Percentiles rank a stretch among this genome's conserved stretches.
phyloP scores from a whole-genome alignment of 495 filamentous ascomycete species.

The Oleoguttula mirabilis region DNA sequence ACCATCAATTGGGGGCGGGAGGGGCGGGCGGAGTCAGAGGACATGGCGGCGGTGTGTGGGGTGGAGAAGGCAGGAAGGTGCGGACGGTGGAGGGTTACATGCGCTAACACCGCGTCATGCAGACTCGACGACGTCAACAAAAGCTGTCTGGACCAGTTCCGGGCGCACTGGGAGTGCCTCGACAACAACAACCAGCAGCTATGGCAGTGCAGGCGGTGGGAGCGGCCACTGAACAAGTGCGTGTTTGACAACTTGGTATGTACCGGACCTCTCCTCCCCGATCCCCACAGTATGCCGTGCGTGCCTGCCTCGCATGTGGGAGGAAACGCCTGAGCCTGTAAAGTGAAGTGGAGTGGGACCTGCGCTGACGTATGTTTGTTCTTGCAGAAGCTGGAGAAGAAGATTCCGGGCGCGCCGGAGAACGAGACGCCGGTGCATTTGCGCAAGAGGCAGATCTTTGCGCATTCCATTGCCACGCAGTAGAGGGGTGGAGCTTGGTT shows the following conservation, averaged over 20 bases:
- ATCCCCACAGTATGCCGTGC: too few relatives aligned
- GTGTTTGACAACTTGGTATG: slow-evolving; percentile 90
- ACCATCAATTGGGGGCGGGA: slow-evolving; percentile 36
- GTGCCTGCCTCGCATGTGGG: too few relatives aligned
- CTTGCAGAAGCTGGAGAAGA: slow-evolving; percentile 72
- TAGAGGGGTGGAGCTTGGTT: too few relatives aligned
- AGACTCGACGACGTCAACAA: slow-evolving; percentile 97
- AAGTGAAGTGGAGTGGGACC: background rate
- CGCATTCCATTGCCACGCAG: slow-evolving; percentile 31
- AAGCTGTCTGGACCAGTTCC: slow-evolving; percentile 81
- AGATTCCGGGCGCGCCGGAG: slow-evolving; percentile 71
- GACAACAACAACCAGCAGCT: slow-evolving; percentile 96
- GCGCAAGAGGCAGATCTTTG: slow-evolving; percentile 63
- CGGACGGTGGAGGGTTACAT: too few relatives aligned
- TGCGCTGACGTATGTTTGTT: background rate
- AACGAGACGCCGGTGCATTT: slow-evolving; percentile 72
- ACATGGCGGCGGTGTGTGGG: background rate
- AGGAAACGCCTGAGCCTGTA: too few relatives aligned
- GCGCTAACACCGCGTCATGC: too few relatives aligned
- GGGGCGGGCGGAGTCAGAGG: background rate
- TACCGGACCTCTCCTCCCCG: too few relatives aligned
- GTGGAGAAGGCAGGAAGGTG: too few relatives aligned
- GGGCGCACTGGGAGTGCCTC: slow-evolving; percentile 83
- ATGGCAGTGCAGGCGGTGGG: slow-evolving; percentile 70
- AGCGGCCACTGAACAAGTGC: slow-evolving; percentile 80